Evolutionary conservation across 495 filamentous ascomycete genomes (phyloP).

Genomic region (Sporormia fimetaria): DNA sequence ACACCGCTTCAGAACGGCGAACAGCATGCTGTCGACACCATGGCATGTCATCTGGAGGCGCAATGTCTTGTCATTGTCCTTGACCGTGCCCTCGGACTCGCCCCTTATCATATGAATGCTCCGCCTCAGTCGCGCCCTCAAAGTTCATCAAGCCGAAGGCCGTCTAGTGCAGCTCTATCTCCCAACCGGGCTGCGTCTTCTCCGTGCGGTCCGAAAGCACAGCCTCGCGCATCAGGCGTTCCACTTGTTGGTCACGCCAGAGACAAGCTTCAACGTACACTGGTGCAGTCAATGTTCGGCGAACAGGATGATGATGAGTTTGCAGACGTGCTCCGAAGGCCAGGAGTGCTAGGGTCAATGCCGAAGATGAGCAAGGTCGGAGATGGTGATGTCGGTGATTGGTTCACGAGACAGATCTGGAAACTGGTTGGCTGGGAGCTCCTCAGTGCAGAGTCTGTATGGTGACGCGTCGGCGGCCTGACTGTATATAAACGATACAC

Average conservation of each 20-base stretch:
- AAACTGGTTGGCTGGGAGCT: constrained; percentile 32
- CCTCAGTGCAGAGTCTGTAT: constrained; percentile 20
- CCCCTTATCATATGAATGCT: constrained; percentile 25
- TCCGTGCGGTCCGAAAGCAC: background rate
- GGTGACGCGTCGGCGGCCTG: constrained; percentile 1
- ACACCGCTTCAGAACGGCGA: background rate
- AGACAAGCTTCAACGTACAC: constrained; percentile 30
- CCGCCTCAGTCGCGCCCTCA: constrained; percentile 3
- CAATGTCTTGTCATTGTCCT: constrained; percentile 27
- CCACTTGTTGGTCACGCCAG: constrained; percentile 22
- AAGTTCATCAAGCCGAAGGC: background rate
- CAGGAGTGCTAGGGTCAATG: constrained; percentile 8
- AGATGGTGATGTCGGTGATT: constrained; percentile 26
- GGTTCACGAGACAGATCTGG: constrained; percentile 32
- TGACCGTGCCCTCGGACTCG: constrained; percentile 25
- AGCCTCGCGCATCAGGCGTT: constrained; percentile 10
- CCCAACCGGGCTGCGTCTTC: background rate
- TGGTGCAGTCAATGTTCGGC: constrained; percentile 29
- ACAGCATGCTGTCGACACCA: background rate
- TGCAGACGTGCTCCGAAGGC: constrained; percentile 29
- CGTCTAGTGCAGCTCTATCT: background rate
- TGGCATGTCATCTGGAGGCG: constrained; percentile 22
- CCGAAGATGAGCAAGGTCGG: constrained; percentile 22
- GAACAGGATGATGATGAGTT: constrained; percentile 22
- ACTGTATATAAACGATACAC: background rate